These are phyloP conservation scores for Aphanomyces euteiches DNA, from an alignment of 352 stramenopile genomes.

Conservation along the genomic window DNA sequence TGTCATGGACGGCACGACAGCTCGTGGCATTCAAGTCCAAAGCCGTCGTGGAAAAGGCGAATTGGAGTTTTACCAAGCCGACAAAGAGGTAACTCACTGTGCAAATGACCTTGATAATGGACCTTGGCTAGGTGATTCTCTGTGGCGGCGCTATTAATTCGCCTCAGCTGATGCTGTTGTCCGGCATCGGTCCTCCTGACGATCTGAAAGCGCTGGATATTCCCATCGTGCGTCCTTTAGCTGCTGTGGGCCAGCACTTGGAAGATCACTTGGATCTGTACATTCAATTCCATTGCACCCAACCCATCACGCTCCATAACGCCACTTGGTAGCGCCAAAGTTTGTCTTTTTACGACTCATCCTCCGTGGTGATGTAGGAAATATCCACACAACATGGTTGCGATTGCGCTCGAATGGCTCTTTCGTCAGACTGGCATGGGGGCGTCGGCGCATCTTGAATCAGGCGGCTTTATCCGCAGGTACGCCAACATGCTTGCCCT, in stretches of 20 bases:
- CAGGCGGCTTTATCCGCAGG: slow-evolving; percentile 83
- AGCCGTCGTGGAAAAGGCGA: slow-evolving; percentile 54
- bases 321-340: slow-evolving; percentile 54
- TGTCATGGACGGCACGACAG: slow-evolving; percentile 74
- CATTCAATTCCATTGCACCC: slow-evolving; percentile 84
- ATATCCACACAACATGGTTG: slow-evolving; percentile 84
- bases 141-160: slow-evolving; percentile 86
- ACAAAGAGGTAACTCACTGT: slow-evolving; percentile 54
- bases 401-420: slow-evolving; percentile 84
- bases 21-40: slow-evolving; percentile 69
- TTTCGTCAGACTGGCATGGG: slow-evolving; percentile 62
- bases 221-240: slow-evolving; percentile 67
- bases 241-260: slow-evolving; percentile 83
- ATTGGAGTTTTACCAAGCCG: slow-evolving; percentile 43
- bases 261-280: slow-evolving; percentile 88
- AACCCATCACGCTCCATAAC: slow-evolving; percentile 87
- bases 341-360: too few relatives aligned
- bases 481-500: slow-evolving; percentile 18
- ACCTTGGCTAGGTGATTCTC: slow-evolving; percentile 55
- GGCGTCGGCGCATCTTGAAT: slow-evolving; percentile 76
- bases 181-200: slow-evolving; percentile 71
- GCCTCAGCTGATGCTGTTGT: slow-evolving; percentile 84
- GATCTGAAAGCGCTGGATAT: slow-evolving; percentile 73
- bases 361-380: slow-evolving; percentile 37
- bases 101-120: neutral